Base-by-base conservation (phyloP, 2,329 filamentous ascomycete species). In the Balansia obtecta region DNA sequence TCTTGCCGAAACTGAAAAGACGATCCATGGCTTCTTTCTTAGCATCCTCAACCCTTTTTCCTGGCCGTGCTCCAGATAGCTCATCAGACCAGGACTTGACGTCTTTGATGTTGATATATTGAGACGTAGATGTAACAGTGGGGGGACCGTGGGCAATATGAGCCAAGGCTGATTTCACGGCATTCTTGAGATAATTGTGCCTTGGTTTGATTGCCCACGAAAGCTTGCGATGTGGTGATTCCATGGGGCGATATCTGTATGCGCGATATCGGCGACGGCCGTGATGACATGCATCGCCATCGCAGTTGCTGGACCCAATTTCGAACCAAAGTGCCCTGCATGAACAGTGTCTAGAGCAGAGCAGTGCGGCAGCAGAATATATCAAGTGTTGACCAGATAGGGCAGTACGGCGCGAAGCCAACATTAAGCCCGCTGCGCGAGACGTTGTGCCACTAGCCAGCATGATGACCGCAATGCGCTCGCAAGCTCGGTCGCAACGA, bases 261-360 rank as follows among this genome's bases (percentile, higher is more conserved):
- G 59, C 53, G 49, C 69, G 68, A 53, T 71, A 65, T 12, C 71
- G 74, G 42, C 69, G 71, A 47, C 70, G 69, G 32, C 69, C 53
- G 48, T 76, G 70, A 42, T 64, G 68, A 39, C 68, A 65, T 18
- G 65, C 62, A 16, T 71, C 65, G 13, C 64, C 60, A 54, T 74
- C 68, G 30, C 68, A 55, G 43, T 67, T 68, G 32, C 65, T 68
- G 8, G 70, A 66, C 71, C 74, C 77, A 16, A 68, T 56, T 48
- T 68, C 71, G 52, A 79, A 71, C 52, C 74, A 72, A 53, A 78
- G 76, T 37, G 58, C 59, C 37, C 78, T 72, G 56, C 42, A 52
- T 49, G 63, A 61, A 15, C 54, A 49, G 10, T 54, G 39, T 43
- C 45, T 45, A 12, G 51, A 46, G 49, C 48, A 34, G 43, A 49